These are phyloP conservation scores for Xylaria palmicola DNA, from an alignment of 495 filamentous ascomycete genomes.

Conservation along the genomic window DNA sequence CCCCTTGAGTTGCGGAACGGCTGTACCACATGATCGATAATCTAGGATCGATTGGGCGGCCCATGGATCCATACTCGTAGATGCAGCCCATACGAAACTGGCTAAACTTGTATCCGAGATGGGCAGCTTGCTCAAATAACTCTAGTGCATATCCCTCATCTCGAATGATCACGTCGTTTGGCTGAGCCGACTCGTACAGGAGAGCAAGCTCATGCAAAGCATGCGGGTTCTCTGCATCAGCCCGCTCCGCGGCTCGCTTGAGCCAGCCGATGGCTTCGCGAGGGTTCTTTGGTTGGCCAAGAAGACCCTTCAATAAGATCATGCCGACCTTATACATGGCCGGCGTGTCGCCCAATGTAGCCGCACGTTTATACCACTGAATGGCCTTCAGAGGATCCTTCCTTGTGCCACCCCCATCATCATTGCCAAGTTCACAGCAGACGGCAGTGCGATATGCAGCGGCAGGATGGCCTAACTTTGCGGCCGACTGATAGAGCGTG, in stretches of 20 bases:
- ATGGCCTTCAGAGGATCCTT: conserved; percentile 91
- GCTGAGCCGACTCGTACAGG: conserved; percentile 71
- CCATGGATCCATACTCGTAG: conserved; percentile 86
- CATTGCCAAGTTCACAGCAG: conserved; percentile 94
- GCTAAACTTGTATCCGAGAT: conserved; percentile 90
- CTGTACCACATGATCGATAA: conserved; percentile 91
- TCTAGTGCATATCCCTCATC: conserved; percentile 77
- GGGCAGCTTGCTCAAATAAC: conserved; percentile 84
- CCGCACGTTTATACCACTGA: conserved; percentile 95
- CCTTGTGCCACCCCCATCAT: conserved; percentile 87
- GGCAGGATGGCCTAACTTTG: conserved; percentile 80
- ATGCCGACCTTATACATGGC: conserved; percentile 99
- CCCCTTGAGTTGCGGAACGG: conserved; percentile 85
- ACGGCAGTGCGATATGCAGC: conserved; percentile 94
- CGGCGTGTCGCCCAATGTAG: conserved; percentile 81
- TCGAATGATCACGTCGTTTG: conserved; percentile 68
- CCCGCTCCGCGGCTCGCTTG: conserved; percentile 86
- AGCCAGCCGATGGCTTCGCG: conserved; percentile 87
- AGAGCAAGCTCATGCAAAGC: conserved; percentile 90
- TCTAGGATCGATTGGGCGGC: conserved; percentile 76
- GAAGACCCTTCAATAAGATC: conserved; percentile 89
- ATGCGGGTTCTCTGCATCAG: conserved; percentile 88
- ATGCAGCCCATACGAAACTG: conserved; percentile 86
- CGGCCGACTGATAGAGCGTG: conserved; percentile 86
- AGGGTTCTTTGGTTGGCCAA: conserved; percentile 81